Evolutionary conservation across 2,329 filamentous ascomycete species (phyloP), one percentile per base, ranked within the genome.

Genomic region (Epicoccum nigrum): DNA sequence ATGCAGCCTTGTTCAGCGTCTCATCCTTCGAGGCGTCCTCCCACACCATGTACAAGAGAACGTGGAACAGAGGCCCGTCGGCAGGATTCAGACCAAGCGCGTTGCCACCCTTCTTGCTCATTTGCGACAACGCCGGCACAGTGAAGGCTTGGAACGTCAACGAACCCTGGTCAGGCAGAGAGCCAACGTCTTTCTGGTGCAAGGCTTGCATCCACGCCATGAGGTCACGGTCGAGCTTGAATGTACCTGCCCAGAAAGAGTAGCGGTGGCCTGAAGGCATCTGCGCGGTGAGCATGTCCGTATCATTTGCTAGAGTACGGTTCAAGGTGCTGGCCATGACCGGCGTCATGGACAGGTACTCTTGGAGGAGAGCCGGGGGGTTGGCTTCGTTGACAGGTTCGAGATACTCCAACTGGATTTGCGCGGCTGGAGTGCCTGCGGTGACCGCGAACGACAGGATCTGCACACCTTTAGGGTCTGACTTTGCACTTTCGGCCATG

Each of bases 211-310:
- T 49, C 57, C 55, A 61, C 7, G 47, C 41, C 20, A 59, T 50
- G 16, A 68, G 54, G 6, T 57, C 58, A 7, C 52, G 27, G 21
- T 63, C 54, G 20, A 60, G 43, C 38, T 56, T 65, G 52, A 59
- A 68, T 0, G 65, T 65, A 3, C 51, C 45, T 2, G 62, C 59
- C 58, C 59, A 67, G 51, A 64, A 69, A 4, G 54, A 58, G 20
- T 68, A 54, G 2, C 63, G 58, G 15, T 60, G 45, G 7, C 71
- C 71, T 33, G 64, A 60, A 0, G 72, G 74, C 37, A 72, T 73
- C 25, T 60, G 56, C 2, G 47, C 55, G 25, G 69, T 69, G 15
- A 75, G 63, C 43, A 75, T 65, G n/a, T 64, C 50, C 2, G 73
- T 72, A 17, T 76, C 48, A 2, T 51, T 43, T 2, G 44, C 20